Base-by-base conservation (phyloP, 257 asterid species). In the Haberlea rhodopensis region DNA sequence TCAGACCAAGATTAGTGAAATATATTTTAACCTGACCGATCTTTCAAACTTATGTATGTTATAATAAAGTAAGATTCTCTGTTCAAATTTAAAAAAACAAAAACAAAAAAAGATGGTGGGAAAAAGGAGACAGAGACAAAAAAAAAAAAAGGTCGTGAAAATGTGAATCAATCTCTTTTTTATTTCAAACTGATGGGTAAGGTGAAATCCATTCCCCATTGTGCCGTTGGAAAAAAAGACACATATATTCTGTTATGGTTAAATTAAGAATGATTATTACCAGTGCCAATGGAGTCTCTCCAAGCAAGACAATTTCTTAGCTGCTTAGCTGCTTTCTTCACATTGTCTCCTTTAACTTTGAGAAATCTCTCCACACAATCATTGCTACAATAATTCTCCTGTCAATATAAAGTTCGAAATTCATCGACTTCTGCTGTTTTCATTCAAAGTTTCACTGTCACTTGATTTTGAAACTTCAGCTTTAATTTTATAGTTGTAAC, bases 291-390 rank as follows among this genome's bases (percentile, higher is more conserved):
- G 70, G 87, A 80, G 63, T 90, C 95, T 82, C 99, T 86, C 99
- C 99, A 94, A 21, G 84, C 63, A 56, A 94, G 96, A 73, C 90
- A 90, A 59, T 21, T 78, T 37, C 91, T 78, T 5, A 94, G 78
- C 15, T 82, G 95, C 77, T 90, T 94, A 19, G 94, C 87, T 66
- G 99, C 84, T 81, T 87, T 94, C 80, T 94, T 94, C 69, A 84
- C 96, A 73, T 28, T 83, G 20, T 90, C 95, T 3, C 96, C 95
- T 80, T 82, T 94, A 10, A 79, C 79, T 73, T 80, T 87, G 75
- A 94, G 63, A 70, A 94, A 90, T 54, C 99, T 80, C 84, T 83
- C 94, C 21, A 94, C 88, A 71, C 99, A 90, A 25, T 57, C 89
- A 62, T 53, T 70, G 66, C 69, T 87, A 79, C 97, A 90, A 55